Evolutionary conservation across 257 asterid species (phyloP), one percentile per base, ranked within the genome.

Genomic region (Solanum chilense): DNA sequence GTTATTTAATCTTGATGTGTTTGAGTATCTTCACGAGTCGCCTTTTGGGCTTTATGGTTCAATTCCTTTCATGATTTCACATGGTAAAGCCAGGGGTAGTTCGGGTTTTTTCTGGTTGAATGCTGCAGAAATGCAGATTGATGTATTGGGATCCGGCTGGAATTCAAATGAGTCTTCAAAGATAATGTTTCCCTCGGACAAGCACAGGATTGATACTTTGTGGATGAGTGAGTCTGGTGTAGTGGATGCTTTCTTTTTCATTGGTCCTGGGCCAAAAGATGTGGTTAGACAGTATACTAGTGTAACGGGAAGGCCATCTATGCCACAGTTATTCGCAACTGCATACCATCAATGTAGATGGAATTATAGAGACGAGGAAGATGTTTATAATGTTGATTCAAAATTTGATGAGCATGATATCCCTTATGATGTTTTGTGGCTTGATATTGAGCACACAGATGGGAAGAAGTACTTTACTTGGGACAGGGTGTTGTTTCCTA

Each of bases 121-220:
- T 92, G 98, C 99, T 90, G 99, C 99, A 70, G 99, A 97, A 90
- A 97, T 97, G 99, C 99, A 97, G 96, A 96, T 97, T 90, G 99
- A 97, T 91, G 97, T 97, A 37, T 75, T 97, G 84, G 98, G 93
- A 25, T 89, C 90, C 2, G 98, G 96, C 14, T 95, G 99, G 99
- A 92, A 94, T 87, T 92, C 93, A 49, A 95, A 94, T 86, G 89
- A 60, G 83, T 89, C 90, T 15, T 91, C 95, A 3, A 92, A 92
- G 68, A 90, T 93, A 75, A 89, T 60, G 94, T 87, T 94, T 89
- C 98, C 98, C 86, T 92, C 92, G 60, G 95, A 95, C 88, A 95
- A 93, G 92, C 92, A 93, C 78, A 93, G 97, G 90, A 82, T 96
- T 31, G 99, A 97, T 84, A 95, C 99, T 13, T 89, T 96, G 75